Base-by-base conservation (phyloP, 495 filamentous ascomycete genomes). In the Chaetomidium leptoderma region DNA sequence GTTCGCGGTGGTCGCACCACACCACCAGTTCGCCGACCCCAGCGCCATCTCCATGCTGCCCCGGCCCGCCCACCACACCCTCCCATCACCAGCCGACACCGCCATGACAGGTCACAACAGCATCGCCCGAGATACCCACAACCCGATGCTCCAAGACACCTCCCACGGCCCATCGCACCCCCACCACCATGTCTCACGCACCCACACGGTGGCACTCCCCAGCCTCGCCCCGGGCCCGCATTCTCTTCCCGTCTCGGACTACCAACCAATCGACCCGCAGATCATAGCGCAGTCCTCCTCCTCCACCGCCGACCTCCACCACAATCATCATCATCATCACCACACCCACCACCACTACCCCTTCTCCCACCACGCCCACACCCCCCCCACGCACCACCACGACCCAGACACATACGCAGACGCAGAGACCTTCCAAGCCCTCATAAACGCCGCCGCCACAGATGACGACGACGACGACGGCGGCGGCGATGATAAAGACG, bases 191-290 rank as follows among this genome's bases (percentile, higher is more conserved):
- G 21, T 30, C 24, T 27, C 40, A 21, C 7, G 32, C 26, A 4
- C 53, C 32, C 64, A n/a, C 63, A 63, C 47, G 53, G 63, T 16
- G 59, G 48, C 36, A 24, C 35, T 69, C 64, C 17, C 54, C 57
- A 7, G 63, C 62, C 53, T 64, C 48, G 44, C 8, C 47, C 53
- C 24, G 64, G 16, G 23, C n/a, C 51, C 51, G 23, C 40, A 55
- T 8, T 70, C 44, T 6, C 24, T 42, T 3, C 24, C 44, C 44
- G 23, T 30, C 35, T 17, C 44, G 7, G 57, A 39, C 13, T 79
- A 75, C 66, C 73, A 77, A 23, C 76, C 76, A 1, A 77, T 79
- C 63, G 74, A 79, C 56, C 77, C 77, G n/a, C 75, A 77, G 57
- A 76, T 79, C 54, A 79, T 79, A 56, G 74, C 64, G 14, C 75